phyloP scores from a whole-genome alignment of 352 stramenopile species.

The Pythium rhizo-oryzae region DNA sequence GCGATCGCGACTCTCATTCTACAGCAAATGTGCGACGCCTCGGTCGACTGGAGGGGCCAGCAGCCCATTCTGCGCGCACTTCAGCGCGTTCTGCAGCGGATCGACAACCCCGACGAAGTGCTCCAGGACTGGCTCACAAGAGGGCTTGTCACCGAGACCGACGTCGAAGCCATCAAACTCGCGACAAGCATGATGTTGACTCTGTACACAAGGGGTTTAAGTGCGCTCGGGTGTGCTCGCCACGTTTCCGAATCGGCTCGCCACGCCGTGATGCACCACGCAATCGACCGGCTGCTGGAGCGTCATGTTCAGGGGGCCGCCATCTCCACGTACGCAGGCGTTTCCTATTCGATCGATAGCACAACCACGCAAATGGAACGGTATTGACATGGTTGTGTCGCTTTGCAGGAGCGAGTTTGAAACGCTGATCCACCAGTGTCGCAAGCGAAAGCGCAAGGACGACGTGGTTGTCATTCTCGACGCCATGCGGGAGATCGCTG shows the following conservation, averaged over 20 bases:
- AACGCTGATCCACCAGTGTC: conserved; percentile 77
- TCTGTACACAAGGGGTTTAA: conserved; percentile 17
- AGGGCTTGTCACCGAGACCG: conserved; percentile 26
- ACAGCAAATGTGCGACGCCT: conserved; percentile 5
- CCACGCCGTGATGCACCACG: conserved; percentile 69
- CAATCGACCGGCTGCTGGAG: conserved; percentile 64
- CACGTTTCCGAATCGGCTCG: conserved; percentile 65
- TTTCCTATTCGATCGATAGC: neutral
- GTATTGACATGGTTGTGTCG: neutral
- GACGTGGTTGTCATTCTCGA: conserved; percentile 62
- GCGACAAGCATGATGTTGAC: conserved; percentile 27
- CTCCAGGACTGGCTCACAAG: conserved; percentile 37
- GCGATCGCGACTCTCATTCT: conserved; percentile 38
- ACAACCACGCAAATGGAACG: neutral
- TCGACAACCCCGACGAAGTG: conserved; percentile 37
- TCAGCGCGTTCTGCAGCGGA: conserved; percentile 39
- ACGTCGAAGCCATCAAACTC: conserved; percentile 34
- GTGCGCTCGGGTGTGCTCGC: conserved; percentile 39
- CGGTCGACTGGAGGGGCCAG: conserved; percentile 24
- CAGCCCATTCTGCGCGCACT: conserved; percentile 41
- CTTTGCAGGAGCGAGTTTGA: conserved; percentile 66
- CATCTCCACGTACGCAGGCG: conserved; percentile 52
- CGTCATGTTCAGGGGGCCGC: conserved; percentile 41
- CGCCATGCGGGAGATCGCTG: conserved; percentile 50
- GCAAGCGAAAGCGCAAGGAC: conserved; percentile 81